Base-by-base conservation (phyloP, 495 filamentous ascomycete genomes). In the Penicillium atrosanguineum region DNA sequence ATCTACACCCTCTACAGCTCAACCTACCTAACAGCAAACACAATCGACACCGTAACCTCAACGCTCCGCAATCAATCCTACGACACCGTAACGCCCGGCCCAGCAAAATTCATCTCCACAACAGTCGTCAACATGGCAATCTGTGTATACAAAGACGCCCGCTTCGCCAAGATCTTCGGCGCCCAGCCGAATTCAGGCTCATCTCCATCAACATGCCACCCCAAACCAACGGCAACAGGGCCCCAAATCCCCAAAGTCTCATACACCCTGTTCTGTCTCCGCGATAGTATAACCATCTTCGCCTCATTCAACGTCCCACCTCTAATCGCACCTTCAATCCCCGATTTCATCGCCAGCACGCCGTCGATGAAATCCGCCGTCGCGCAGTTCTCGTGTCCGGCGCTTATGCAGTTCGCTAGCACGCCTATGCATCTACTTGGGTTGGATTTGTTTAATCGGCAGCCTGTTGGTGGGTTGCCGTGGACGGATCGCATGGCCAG, bases 231-330 rank as follows among this genome's bases (percentile, higher is more conserved):
- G 6, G 48, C 61, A 23, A 28, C 53, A 3, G 63, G 62, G 0
- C 63, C 50, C 15, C 59, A 69, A 40, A 67, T 82, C 7, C 79
- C 79, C 4, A 64, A 64, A 50, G 55, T 70, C 12, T 88, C 87
- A 28, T 95, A 91, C 70, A 61, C 76, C 0, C 82, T 97, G 52
- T 97, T 97, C 77, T 84, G 88, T 9, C 63, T 84, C 47, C 83
- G 94, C 58, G 93, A 97, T 72, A 90, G 87, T 68, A 70, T 96
- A 54, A 97, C 93, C 18, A 90, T 97, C 69, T 95, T 95, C 71
- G 91, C 88, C 21, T 90, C 85, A 37, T 97, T 97, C 80, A 97
- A 96, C 67, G 77, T 96, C 23, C 93, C 93, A 0, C 78, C 88
- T 0, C 61, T 94, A 1, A 73, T 97, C 14, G 87, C 90, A 0